phyloP scores from a whole-genome alignment of 192 early-diverging fungal species.

The Gigaspora rosea region DNA sequence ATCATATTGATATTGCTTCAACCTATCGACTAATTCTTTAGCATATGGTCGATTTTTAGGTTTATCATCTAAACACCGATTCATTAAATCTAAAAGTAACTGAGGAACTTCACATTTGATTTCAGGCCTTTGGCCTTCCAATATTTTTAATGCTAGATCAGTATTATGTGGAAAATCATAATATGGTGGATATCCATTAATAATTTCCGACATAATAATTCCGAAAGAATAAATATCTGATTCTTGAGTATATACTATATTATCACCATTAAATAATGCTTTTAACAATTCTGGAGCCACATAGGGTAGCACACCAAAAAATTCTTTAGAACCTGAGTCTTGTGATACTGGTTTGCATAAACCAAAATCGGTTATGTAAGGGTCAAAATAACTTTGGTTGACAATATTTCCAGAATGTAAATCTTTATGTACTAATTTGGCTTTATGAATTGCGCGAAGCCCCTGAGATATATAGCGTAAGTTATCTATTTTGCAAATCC shows the following conservation, averaged over 20 bases:
- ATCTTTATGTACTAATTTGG: too few species aligned
- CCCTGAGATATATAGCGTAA: too few species aligned
- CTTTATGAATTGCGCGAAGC: too few species aligned
- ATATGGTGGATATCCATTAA: conserved; percentile 40
- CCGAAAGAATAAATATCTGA: conserved; percentile 46
- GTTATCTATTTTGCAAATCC: too few species aligned
- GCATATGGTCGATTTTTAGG: conserved; percentile 26
- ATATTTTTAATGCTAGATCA: conserved; percentile 29
- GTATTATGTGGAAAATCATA: conserved; percentile 32
- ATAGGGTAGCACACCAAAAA: conserved; percentile 42
- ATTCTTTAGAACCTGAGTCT: background rate
- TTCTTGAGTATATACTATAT: background rate
- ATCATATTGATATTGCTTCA: background rate
- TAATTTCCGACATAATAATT: conserved; percentile 44
- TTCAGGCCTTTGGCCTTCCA: conserved; percentile 37
- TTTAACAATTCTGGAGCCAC: conserved; percentile 38
- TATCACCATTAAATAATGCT: background rate
- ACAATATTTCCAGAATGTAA: too few species aligned
- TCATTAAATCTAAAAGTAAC: conserved; percentile 37
- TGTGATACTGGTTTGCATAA: conserved; percentile 24
- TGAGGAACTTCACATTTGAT: conserved; percentile 37
- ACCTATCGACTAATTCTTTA: background rate
- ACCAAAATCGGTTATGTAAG: conserved; percentile 32
- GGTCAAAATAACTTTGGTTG: too few species aligned
- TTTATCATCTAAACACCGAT: conserved; percentile 41